These are phyloP conservation scores for Paramecium tetraurelia DNA, from an alignment of 73 alveolate species.

Conservation along the genomic window DNA sequence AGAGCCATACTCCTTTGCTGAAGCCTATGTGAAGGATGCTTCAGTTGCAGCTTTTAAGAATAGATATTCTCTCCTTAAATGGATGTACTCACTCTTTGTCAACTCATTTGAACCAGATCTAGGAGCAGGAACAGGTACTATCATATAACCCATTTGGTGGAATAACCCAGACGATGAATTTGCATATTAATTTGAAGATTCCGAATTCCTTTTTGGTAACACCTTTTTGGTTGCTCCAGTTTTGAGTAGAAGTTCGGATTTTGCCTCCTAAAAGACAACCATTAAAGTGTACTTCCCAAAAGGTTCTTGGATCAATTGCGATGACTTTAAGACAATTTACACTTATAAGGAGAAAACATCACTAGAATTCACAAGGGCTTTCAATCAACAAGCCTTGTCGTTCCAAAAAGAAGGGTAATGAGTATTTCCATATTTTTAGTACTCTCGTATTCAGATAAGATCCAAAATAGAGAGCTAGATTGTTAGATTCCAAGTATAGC, in stretches of 20 bases:
- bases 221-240: constrained; percentile 22
- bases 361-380: neutral
- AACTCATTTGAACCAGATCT: neutral
- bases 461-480: constrained; percentile 1
- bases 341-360: neutral
- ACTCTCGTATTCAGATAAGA: constrained; percentile 2
- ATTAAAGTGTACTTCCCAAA: neutral
- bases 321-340: neutral
- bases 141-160: constrained; percentile 49
- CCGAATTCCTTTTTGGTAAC: neutral
- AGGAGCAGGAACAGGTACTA: constrained; percentile 39
- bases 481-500: neutral
- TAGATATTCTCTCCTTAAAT: neutral
- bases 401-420: constrained; percentile 37
- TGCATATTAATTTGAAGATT: constrained; percentile 5
- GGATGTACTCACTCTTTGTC: constrained; percentile 28
- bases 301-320: neutral
- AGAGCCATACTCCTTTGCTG: constrained; percentile 85
- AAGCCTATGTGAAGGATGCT: neutral
- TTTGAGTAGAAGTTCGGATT: neutral
- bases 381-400: neutral
- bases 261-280: neutral
- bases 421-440: neutral
- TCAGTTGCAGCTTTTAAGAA: neutral
- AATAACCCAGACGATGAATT: neutral